Conservation (phyloP, 2,329 filamentous ascomycete species). For the Arachnomyces sp. region DNA sequence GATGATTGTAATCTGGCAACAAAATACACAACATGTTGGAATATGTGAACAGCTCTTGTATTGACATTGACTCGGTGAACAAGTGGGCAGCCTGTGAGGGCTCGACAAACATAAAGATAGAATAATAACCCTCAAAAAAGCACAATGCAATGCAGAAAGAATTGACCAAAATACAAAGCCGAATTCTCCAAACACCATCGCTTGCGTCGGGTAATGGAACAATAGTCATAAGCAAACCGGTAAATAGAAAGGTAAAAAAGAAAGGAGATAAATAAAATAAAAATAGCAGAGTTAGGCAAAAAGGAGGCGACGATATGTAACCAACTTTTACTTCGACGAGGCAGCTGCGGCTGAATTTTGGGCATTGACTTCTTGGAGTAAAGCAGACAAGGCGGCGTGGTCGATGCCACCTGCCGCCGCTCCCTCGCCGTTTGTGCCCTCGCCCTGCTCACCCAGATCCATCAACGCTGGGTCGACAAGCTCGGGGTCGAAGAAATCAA, state of each 20-base stretch:
- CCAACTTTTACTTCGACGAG: neutral
- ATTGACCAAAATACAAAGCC: too few species aligned
- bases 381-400: conserved; percentile 6
- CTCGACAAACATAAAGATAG: too few species aligned
- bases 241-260: conserved; percentile 1
- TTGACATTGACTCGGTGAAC: too few species aligned
- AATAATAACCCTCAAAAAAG: too few species aligned
- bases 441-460: conserved; percentile 16
- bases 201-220: too few species aligned
- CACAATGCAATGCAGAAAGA: too few species aligned
- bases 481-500: conserved; percentile 26
- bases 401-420: conserved; percentile 6
- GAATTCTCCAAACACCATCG: too few species aligned
- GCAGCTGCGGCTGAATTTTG: neutral
- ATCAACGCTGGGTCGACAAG: conserved; percentile 21
- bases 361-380: conserved; percentile 10
- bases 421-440: conserved; percentile 5
- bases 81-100: too few species aligned
- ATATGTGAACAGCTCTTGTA: too few species aligned
- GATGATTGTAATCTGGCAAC: too few species aligned
- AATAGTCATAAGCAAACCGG: conserved; percentile 1
- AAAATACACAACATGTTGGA: too few species aligned
- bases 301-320: neutral
- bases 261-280: conserved; percentile 1
- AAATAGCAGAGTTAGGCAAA: neutral